Conservation (phyloP, 306 rosid species). For the Astragalus glycyphyllos region DNA sequence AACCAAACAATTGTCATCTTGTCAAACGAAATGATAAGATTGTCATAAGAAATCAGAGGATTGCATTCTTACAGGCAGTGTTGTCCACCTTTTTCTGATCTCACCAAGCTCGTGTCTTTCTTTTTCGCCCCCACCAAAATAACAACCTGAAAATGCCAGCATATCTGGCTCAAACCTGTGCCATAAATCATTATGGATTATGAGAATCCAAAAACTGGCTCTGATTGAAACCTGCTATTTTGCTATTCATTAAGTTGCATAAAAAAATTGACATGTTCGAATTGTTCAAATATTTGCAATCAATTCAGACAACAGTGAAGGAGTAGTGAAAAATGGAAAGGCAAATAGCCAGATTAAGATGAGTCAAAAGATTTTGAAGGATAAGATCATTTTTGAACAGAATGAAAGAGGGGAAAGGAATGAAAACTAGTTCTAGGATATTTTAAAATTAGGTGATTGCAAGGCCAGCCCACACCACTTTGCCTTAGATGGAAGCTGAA, state of each 20-base stretch:
- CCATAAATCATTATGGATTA: slow-evolving; percentile 48
- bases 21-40: slow-evolving; percentile 7
- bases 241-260: slow-evolving; percentile 26
- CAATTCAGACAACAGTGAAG: slow-evolving; percentile 21
- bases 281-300: slow-evolving; percentile 36
- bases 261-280: slow-evolving; percentile 10
- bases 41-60: slow-evolving; percentile 27
- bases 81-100: slow-evolving; percentile 96
- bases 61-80: slow-evolving; percentile 85
- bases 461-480: slow-evolving; percentile 29
- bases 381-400: slow-evolving; percentile 2
- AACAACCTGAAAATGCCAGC: slow-evolving; percentile 99
- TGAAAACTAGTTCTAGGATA: slow-evolving; percentile 13
- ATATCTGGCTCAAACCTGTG: slow-evolving; percentile 99
- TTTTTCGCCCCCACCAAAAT: slow-evolving; percentile 97
- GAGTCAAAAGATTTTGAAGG: slow-evolving; percentile 23
- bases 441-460: slow-evolving; percentile 12
- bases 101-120: slow-evolving; percentile 91
- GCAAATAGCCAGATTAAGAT: slow-evolving; percentile 35
- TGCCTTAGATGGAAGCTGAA: slow-evolving; percentile 39
- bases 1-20: slow-evolving; percentile 32
- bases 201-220: slow-evolving; percentile 39
- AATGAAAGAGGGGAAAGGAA: slow-evolving; percentile 4
- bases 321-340: slow-evolving; percentile 24
- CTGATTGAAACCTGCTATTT: slow-evolving; percentile 1